phyloP scores from a whole-genome alignment of 2,329 filamentous ascomycete genomes.

The Diaporthe humulicola region DNA sequence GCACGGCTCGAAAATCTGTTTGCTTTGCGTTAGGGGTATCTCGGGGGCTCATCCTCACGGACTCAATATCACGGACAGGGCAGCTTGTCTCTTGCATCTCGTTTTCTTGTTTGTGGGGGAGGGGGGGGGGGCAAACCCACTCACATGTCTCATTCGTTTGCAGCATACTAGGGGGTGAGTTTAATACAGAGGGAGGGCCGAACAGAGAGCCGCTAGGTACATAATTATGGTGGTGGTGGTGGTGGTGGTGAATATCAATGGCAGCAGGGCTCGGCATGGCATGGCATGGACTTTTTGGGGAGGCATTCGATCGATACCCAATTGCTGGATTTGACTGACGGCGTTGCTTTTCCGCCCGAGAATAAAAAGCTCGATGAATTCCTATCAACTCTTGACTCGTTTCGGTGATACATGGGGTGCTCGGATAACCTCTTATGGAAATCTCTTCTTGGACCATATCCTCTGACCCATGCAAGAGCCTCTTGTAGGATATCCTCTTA shows the following conservation, averaged over 20 bases:
- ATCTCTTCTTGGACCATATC: too few relatives aligned
- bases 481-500: too few relatives aligned
- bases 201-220: not conserved
- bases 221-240: not conserved
- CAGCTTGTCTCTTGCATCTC: not conserved
- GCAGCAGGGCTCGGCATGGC: not conserved
- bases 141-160: not conserved
- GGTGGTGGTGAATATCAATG: not conserved
- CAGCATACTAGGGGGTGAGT: not conserved
- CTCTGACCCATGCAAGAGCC: too few relatives aligned
- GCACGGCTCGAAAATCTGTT: not conserved
- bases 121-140: not conserved
- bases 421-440: not conserved
- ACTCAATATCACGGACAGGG: not conserved
- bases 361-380: not conserved
- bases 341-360: not conserved
- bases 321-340: conserved; percentile 15
- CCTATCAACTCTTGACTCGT: not conserved
- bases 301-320: conserved; percentile 31
- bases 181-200: not conserved
- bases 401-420: not conserved
- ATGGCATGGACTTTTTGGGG: not conserved
- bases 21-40: not conserved
- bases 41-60: not conserved
- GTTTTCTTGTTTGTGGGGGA: not conserved